phyloP scores from a whole-genome alignment of 805 yeast species.

The Torulaspora maleeae region DNA sequence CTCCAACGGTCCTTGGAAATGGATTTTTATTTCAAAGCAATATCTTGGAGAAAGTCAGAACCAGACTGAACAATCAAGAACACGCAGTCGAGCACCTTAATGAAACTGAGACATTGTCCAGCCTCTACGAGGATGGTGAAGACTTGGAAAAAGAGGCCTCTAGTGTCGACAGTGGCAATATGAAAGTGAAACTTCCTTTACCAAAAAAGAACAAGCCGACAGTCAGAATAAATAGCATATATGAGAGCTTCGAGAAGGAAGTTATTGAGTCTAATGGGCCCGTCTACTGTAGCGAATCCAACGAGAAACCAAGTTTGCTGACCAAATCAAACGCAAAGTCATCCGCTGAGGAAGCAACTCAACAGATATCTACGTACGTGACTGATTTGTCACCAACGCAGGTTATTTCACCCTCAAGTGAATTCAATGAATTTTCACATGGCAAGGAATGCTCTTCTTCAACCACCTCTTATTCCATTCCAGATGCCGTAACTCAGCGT shows the following conservation, averaged over 20 bases:
- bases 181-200: neutral
- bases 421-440: neutral
- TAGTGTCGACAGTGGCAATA: neutral
- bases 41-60: slow-evolving; percentile 20
- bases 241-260: no score
- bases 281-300: no score
- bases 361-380: neutral
- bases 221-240: neutral
- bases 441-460: neutral
- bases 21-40: slow-evolving; percentile 28
- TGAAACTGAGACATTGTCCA: slow-evolving; percentile 16
- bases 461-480: no score
- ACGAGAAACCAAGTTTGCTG: neutral
- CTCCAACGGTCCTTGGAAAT: slow-evolving; percentile 13
- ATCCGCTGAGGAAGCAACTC: neutral
- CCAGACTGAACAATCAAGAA: slow-evolving; percentile 20
- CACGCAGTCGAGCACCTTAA: neutral
- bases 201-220: neutral
- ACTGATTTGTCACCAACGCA: neutral
- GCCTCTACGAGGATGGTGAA: slow-evolving; percentile 27
- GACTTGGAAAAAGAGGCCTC: slow-evolving; percentile 9
- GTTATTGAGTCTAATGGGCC: no score
- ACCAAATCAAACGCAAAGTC: neutral
- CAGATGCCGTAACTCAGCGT: no score
- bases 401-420: neutral